Evolutionary conservation across 208 protist genomes (phyloP), one percentile per base, ranked within the genome.

Genomic region (Blechomonas ayalai): DNA sequence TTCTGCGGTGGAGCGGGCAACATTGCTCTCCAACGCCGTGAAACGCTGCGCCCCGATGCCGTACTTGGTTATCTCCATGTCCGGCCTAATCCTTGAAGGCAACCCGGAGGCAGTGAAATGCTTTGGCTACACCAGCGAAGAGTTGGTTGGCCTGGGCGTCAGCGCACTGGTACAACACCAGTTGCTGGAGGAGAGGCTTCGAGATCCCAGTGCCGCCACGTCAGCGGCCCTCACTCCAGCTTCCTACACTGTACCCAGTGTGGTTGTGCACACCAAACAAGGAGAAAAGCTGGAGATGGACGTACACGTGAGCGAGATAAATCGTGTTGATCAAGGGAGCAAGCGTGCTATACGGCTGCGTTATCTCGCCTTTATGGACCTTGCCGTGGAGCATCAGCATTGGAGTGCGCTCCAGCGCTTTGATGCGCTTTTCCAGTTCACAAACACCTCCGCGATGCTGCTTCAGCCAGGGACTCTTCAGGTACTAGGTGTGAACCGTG

Each of bases 141-240:
- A 75, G 28, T 33, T 69, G 10, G n/a, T 46, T 3, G 66, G 58
- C 2, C 18, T 54, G 19, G 67, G 66, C 32, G 34, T 77, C 18
- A 66, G 62, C 15, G 39, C n/a, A n/a, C n/a, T n/a, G n/a, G n/a
- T n/a, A n/a, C n/a, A n/a, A n/a, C n/a, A n/a, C n/a, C n/a, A n/a
- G n/a, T n/a, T n/a, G n/a, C n/a, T n/a, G n/a, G n/a, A n/a, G n/a
- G n/a, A n/a, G n/a, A n/a, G n/a, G n/a, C n/a, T n/a, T n/a, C n/a
- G n/a, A n/a, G n/a, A n/a, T n/a, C n/a, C n/a, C n/a, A n/a, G n/a
- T n/a, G n/a, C n/a, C n/a, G n/a, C n/a, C n/a, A n/a, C n/a, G n/a
- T n/a, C n/a, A n/a, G 31, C 8, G 5, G 12, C 8, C 5, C 20
- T 13, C 12, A 12, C 19, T n/a, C 13, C 24, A 6, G 47, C 13